Base-by-base conservation (phyloP, 2,329 filamentous ascomycete species). In the Daldinia eschscholtzii region DNA sequence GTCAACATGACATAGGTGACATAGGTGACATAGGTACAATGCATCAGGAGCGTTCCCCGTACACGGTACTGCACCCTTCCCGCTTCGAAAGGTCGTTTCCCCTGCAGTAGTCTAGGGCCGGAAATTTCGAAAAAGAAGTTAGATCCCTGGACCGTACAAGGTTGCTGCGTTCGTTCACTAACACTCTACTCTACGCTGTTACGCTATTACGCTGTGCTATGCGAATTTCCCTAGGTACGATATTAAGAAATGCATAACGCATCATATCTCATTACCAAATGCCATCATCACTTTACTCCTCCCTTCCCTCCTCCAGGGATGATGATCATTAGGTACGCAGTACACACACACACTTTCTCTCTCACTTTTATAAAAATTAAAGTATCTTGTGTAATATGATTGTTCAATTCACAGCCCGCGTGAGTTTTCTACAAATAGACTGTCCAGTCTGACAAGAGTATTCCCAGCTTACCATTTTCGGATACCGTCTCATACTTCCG, bases 41-140 rank as follows among this genome's bases (percentile, higher is more conserved):
- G 58, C 56, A 65, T 65, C 61, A 59, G 46, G 53, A 56, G 52
- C 52, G 33, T 67, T 57, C 41, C 53, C 46, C 53, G 59, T 63
- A 64, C 59, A 64, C 59, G 61, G 69, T 60, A 67, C 66, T 71
- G 67, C 64, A 70, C 57, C 61, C 56, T 70, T 67, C 67, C 67
- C 70, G 70, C 67, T 61, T 50, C 61, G 46, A 65, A 64, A 63
- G 64, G 46, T 33, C 56, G 56, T n/a, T 57, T 67, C 69, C 69
- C 69, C 66, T 71, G 69, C 69, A 71, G 69, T 71, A 70, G 70
- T 61, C 67, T 59, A 60, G 44, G 60, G 53, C 59, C 64, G 63
- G 64, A 61, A 59, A 67, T 65, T 70, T 66, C 44, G 35, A 64
- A 44, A 61, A 62, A 66, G 44, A 48, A n/a, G 26, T 28, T 28